Conservation (phyloP, 1,284 basidiomycete genomes). For the Tilletia horrida region DNA sequence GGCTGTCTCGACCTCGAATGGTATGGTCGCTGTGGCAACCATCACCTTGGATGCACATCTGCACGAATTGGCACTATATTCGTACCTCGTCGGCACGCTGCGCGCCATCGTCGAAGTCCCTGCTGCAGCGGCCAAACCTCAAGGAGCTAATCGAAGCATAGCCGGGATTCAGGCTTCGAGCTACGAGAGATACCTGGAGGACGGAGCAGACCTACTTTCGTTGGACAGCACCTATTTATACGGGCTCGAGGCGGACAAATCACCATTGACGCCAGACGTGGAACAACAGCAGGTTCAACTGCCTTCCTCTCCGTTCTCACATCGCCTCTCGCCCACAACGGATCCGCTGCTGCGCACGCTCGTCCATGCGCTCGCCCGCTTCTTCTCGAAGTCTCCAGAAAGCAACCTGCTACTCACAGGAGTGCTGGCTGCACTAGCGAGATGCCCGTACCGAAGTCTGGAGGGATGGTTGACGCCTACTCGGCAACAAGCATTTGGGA, state of each 20-base stretch:
- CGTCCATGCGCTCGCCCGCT: conserved; percentile 68
- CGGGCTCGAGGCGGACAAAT: conserved; percentile 20
- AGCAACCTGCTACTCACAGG: conserved; percentile 84
- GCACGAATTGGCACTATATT: conserved; percentile 7
- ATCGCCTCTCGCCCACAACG: conserved; percentile 68
- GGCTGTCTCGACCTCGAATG: not conserved
- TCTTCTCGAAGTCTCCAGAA: conserved; percentile 81
- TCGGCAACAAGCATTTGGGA: not conserved
- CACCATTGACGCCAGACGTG: too few relatives aligned
- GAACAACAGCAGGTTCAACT: not conserved
- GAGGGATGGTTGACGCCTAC: conserved; percentile 70
- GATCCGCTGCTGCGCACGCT: conserved; percentile 73
- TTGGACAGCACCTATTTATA: conserved; percentile 33
- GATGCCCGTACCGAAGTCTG: conserved; percentile 78
- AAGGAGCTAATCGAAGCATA: not conserved
- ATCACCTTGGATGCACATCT: not conserved
- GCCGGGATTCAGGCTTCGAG: conserved; percentile 60
- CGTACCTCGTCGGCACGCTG: conserved; percentile 14
- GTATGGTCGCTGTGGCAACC: not conserved
- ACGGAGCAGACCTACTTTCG: conserved; percentile 64
- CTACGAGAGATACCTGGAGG: conserved; percentile 77
- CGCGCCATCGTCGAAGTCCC: conserved; percentile 12
- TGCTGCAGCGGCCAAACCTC: not conserved
- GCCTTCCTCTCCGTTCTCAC: conserved; percentile 44
- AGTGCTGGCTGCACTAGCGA: conserved; percentile 70